A percentile compares a stretch with the other conserved stretches of the same genome.
Evolutionary conservation across 345 rosid species (phyloP).

Genomic region (Populus ilicifolia): DNA sequence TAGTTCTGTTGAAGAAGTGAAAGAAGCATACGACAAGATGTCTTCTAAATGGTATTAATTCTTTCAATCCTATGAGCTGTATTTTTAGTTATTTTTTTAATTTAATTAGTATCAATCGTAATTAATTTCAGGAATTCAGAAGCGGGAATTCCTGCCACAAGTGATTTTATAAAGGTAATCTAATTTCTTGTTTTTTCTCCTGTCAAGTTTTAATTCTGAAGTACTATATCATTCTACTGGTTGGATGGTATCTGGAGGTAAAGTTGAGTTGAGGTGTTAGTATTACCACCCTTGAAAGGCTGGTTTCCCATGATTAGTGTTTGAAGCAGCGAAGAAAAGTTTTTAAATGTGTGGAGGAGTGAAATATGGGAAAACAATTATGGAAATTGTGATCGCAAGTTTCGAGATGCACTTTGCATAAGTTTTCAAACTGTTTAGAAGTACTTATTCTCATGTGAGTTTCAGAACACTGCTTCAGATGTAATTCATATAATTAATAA

Average conservation of each 20-base stretch:
- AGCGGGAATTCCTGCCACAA: constrained; percentile 36
- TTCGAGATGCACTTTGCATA: background rate
- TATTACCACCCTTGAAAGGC: background rate
- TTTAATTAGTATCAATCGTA: background rate
- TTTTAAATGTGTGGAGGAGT: background rate
- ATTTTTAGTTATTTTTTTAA: background rate
- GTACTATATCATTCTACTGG: background rate
- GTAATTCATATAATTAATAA: too few relatives aligned
- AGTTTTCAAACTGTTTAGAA: background rate
- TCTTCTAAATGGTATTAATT: constrained; percentile 53
- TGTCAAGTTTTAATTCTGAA: background rate
- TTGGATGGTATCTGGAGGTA: background rate
- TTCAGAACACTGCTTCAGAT: background rate
- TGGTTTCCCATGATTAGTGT: background rate
- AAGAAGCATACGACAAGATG: constrained; percentile 58
- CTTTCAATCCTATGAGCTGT: background rate
- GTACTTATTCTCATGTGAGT: background rate
- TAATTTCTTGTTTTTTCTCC: background rate
- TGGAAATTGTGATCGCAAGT: background rate
- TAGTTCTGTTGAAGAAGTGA: constrained; percentile 58
- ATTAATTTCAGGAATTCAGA: constrained; percentile 46
- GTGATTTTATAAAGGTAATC: constrained; percentile 64
- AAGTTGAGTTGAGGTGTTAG: background rate
- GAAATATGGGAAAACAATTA: background rate
- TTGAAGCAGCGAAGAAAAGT: background rate